phyloP scores from a whole-genome alignment of 441 rosid species.

The Capsella rubella region DNA sequence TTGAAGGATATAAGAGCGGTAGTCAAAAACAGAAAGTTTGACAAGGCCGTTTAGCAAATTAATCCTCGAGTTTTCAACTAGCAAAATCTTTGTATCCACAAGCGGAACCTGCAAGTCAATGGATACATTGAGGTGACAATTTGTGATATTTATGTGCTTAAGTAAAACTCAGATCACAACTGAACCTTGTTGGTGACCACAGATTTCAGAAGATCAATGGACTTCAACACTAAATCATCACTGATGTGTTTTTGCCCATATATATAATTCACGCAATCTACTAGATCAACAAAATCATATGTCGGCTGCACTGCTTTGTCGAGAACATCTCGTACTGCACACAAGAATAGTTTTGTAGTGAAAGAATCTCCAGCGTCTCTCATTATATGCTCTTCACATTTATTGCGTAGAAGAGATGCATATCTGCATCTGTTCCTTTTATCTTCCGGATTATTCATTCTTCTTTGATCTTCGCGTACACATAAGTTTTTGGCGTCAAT shows the following conservation, averaged over 20 bases:
- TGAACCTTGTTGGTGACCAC: constrained; percentile 6
- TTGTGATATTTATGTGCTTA: neutral
- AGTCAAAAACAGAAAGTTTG: constrained; percentile 25
- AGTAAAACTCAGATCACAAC: neutral
- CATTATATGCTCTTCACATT: neutral
- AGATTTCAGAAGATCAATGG: neutral
- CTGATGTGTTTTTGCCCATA: neutral
- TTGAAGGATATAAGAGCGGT: constrained; percentile 13
- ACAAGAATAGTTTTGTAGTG: neutral
- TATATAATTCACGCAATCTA: neutral
- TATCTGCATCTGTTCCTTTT: neutral
- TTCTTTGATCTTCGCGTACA: neutral
- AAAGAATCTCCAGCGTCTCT: neutral
- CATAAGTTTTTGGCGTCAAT: neutral
- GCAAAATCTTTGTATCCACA: constrained; percentile 17
- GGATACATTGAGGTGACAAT: neutral
- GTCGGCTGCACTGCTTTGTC: neutral
- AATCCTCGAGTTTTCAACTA: constrained; percentile 17
- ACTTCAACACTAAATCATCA: constrained; percentile 9
- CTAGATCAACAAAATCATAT: neutral
- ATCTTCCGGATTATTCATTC: neutral
- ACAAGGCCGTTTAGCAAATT: neutral
- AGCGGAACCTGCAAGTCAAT: constrained; percentile 4
- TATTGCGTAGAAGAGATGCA: constrained; percentile 16
- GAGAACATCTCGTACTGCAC: constrained; percentile 15